Conservation (phyloP, 2,329 filamentous ascomycete species). For the Arthroderma sp. region DNA sequence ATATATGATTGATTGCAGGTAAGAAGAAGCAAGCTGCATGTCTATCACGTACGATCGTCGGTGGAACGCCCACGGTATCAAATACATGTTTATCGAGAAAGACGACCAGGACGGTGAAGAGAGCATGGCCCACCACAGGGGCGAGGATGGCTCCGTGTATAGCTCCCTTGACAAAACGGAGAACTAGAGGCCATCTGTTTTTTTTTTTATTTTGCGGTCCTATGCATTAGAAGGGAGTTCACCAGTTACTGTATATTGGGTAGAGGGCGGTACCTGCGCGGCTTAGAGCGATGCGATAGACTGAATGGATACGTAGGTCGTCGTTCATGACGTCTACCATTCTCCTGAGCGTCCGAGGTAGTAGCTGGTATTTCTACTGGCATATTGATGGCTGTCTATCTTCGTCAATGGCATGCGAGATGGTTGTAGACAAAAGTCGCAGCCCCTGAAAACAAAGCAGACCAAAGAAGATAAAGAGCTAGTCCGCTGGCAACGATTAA, state of each 20-base stretch:
- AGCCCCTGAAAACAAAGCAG: neutral
- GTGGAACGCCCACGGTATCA: conserved; percentile 43
- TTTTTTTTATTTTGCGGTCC: too few relatives aligned
- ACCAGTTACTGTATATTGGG: neutral
- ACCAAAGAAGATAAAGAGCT: neutral
- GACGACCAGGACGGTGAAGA: conserved; percentile 48
- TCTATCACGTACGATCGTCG: conserved; percentile 39
- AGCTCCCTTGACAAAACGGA: conserved; percentile 53
- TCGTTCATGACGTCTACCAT: conserved; percentile 11
- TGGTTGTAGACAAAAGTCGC: neutral
- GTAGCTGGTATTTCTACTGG: neutral
- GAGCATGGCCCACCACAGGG: conserved; percentile 45
- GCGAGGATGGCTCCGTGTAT: conserved; percentile 48
- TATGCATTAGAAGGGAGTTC: neutral
- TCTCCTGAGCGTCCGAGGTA: neutral
- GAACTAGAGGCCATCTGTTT: conserved; percentile 52
- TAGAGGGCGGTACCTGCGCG: conserved; percentile 14
- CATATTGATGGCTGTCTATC: neutral
- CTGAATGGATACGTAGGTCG: conserved; percentile 14
- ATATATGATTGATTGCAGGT: neutral
- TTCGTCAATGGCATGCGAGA: too few relatives aligned
- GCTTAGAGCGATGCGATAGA: conserved; percentile 17
- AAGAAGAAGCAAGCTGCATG: neutral
- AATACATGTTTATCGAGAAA: conserved; percentile 44
- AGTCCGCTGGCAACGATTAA: too few relatives aligned